Base-by-base conservation (phyloP, 352 stramenopile genomes). In the Pythium pyrilobum region DNA sequence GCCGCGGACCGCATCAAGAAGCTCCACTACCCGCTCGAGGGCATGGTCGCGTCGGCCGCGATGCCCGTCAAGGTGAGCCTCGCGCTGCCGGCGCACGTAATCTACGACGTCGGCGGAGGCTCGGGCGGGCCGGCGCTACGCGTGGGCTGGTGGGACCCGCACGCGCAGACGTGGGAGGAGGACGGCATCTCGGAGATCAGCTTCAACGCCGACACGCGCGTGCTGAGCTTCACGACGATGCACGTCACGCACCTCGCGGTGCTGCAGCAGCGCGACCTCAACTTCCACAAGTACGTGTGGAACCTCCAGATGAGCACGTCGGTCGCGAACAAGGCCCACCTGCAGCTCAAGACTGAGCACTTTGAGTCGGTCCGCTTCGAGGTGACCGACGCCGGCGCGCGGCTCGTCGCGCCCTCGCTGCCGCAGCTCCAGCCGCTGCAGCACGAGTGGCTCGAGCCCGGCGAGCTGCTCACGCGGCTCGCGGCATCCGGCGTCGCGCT, bases 1-100 rank as follows among this genome's bases (percentile, higher is more conserved):
- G 56, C 59, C 5, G 56, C 37, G 1, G 67, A 87, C 31, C 59
- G 79, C 25, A 72, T 81, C 27, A 81, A 85, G 47, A 69, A 74
- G 24, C 66, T 90, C 8, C 68, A 82, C 27, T 92, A 92, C 57
- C 81, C 79, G 13, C 57, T 92, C 16, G 79, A 92, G 31, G 79
- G 79, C 16, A 87, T 81, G 73, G 69, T 89, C 23, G 67, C 71
- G 38, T 89, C 81, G 15, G 74, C 81, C 11, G 72, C 75, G 0
- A 52, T 87, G 24, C 75, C 79, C 0, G 73, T 92, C 36, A 90
- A 90, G 59, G 76, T 71, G 16, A 81, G 64, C 44, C 24, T 90
- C 5, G 40, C 62, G 15, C 44, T 90, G 29, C 81, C 77, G 0
- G 39, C 58, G 3, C 65, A 89, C 32, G 71, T 86, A 28, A 64